Evolutionary conservation across 805 yeast genomes (phyloP).

Genomic region (Kodamaea kaohsiungensis): DNA sequence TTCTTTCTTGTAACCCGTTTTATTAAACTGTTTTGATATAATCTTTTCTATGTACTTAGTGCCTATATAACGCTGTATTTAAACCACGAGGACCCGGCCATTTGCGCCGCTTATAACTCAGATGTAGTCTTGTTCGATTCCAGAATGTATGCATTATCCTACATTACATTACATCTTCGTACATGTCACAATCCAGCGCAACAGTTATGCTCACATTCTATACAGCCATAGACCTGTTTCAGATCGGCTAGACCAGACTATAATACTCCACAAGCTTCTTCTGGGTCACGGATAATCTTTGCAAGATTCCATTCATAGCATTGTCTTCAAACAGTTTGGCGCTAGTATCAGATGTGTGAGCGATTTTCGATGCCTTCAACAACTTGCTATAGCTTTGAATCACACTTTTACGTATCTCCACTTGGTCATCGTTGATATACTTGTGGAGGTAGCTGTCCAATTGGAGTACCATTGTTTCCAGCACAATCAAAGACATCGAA

Average conservation of each 20-base stretch:
- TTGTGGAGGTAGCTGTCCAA: conserved; percentile 32
- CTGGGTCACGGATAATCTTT: conserved; percentile 43
- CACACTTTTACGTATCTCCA: conserved; percentile 39
- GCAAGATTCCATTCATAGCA: conserved; percentile 31
- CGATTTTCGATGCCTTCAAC: conserved; percentile 21
- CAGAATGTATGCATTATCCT: conserved; percentile 17
- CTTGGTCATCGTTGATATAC: conserved; percentile 29
- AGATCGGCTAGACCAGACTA: conserved; percentile 5
- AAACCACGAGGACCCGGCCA: background rate
- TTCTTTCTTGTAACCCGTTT: conserved; percentile 15
- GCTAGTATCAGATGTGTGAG: conserved; percentile 17
- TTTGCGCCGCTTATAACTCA: background rate
- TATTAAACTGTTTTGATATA: conserved; percentile 10
- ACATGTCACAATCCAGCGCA: background rate
- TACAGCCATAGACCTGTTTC: background rate
- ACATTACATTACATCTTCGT: conserved; percentile 15
- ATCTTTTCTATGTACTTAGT: conserved; percentile 6
- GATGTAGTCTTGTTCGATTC: background rate
- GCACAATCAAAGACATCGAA: conserved; percentile 19
- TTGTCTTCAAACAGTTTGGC: conserved; percentile 12
- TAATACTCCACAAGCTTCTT: conserved; percentile 50
- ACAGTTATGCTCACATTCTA: too few relatives aligned
- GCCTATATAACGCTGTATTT: conserved; percentile 4
- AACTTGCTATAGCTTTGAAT: conserved; percentile 41
- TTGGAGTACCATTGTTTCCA: conserved; percentile 17